A percentile compares a stretch with the other conserved stretches of the same genome.
These are phyloP conservation scores for Balakata baccata DNA, from an alignment of 345 rosid genomes.

Conservation along the genomic window DNA sequence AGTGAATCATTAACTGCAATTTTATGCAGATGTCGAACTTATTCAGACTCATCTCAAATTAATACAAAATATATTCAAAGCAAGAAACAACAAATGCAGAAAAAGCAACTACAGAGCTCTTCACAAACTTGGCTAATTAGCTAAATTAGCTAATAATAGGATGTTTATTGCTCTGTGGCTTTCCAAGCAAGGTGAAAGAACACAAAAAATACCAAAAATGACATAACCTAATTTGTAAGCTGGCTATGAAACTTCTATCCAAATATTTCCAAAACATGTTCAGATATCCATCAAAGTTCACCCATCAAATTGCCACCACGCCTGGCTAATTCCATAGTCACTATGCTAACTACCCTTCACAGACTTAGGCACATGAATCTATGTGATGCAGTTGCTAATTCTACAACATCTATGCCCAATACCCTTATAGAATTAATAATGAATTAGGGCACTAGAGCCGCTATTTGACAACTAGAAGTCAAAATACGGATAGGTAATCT, in stretches of 20 bases:
- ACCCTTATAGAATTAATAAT: neutral
- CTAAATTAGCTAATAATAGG: too few species aligned
- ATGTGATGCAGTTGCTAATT: neutral
- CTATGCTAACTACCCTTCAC: neutral
- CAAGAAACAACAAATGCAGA: neutral
- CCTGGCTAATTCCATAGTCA: neutral
- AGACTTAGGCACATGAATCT: neutral
- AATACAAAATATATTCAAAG: neutral
- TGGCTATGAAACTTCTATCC: neutral
- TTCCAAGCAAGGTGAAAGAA: neutral
- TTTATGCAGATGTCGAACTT: neutral
- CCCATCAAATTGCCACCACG: neutral
- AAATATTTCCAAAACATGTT: neutral
- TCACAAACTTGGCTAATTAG: too few species aligned
- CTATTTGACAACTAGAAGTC: neutral
- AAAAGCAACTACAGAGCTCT: neutral
- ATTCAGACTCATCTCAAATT: neutral
- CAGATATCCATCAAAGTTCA: slow-evolving; percentile 2
- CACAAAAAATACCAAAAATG: neutral
- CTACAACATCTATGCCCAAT: neutral
- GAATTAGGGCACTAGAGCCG: neutral
- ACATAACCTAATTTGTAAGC: neutral
- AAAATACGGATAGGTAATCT: neutral
- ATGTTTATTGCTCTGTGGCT: neutral
- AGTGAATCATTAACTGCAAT: slow-evolving; percentile 40